Conservation (phyloP, 2,329 filamentous ascomycete species). For the Sclerotinia trifoliorum region DNA sequence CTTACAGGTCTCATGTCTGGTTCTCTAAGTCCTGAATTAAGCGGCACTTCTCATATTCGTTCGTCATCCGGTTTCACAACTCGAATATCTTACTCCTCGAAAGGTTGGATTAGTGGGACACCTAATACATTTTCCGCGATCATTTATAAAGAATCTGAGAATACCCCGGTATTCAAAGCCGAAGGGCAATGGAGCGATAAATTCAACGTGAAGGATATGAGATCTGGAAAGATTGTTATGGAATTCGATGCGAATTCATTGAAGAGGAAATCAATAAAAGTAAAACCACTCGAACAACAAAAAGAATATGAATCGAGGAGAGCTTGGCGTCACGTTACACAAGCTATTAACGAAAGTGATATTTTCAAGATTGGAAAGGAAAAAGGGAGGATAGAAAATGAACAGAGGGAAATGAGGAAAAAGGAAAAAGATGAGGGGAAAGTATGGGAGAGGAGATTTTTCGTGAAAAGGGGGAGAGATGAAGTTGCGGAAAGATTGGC, state of each 20-base stretch:
- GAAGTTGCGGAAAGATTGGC: conserved; percentile 44
- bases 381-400: conserved; percentile 87
- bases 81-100: conserved; percentile 87
- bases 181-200: conserved; percentile 87
- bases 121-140: conserved; percentile 83
- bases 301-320: conserved; percentile 83
- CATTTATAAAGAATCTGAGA: conserved; percentile 65
- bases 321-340: conserved; percentile 82
- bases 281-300: conserved; percentile 73
- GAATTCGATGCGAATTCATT: conserved; percentile 57
- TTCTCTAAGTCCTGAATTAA: conserved; percentile 84
- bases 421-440: conserved; percentile 69
- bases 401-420: conserved; percentile 74
- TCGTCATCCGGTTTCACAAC: conserved; percentile 83
- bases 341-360: conserved; percentile 75
- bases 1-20: conserved; percentile 88
- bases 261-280: conserved; percentile 62
- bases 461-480: conserved; percentile 52
- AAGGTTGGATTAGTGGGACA: conserved; percentile 91
- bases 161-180: conserved; percentile 72
- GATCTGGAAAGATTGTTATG: conserved; percentile 53
- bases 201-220: conserved; percentile 72
- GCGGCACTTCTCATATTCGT: conserved; percentile 77
- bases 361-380: conserved; percentile 75
- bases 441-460: conserved; percentile 82